A percentile compares a stretch with the other conserved stretches of the same genome.
These are phyloP conservation scores for Musa schizocarpa DNA, from an alignment of 176 grass and related monocot genomes.

Conservation along the genomic window DNA sequence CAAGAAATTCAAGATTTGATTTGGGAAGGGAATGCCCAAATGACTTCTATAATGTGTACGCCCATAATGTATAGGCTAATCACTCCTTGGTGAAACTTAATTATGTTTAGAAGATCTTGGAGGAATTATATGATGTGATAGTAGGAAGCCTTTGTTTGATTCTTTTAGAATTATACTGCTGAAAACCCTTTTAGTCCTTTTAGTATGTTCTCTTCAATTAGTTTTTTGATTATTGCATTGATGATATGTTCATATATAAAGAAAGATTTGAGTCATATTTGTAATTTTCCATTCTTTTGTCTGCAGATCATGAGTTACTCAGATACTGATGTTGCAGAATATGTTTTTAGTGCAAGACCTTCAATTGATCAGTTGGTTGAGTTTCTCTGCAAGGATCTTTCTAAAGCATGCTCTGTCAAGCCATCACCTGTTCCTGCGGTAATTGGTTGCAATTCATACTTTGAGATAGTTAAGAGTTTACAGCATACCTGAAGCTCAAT, in stretches of 20 bases:
- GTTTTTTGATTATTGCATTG: too few relatives aligned
- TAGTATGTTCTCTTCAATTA: not conserved
- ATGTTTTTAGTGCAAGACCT: conserved; percentile 66
- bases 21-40: too few relatives aligned
- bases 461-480: not conserved
- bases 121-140: not conserved
- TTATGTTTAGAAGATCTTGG: not conserved
- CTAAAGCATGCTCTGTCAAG: conserved; percentile 50
- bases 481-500: not conserved
- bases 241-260: not conserved
- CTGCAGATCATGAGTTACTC: conserved; percentile 72
- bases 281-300: not conserved
- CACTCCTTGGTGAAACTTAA: not conserved
- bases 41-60: too few relatives aligned
- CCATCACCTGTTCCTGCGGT: conserved; percentile 67
- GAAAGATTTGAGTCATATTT: not conserved
- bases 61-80: not conserved
- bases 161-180: not conserved
- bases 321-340: conserved; percentile 97
- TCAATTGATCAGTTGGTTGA: conserved; percentile 52
- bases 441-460: conserved; percentile 1
- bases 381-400: conserved; percentile 82
- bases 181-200: not conserved
- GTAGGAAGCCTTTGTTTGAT: not conserved
- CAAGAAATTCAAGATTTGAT: not conserved